phyloP scores from a whole-genome alignment of 768 basidiomycete genomes.

The Leccinum subgranulosum region DNA sequence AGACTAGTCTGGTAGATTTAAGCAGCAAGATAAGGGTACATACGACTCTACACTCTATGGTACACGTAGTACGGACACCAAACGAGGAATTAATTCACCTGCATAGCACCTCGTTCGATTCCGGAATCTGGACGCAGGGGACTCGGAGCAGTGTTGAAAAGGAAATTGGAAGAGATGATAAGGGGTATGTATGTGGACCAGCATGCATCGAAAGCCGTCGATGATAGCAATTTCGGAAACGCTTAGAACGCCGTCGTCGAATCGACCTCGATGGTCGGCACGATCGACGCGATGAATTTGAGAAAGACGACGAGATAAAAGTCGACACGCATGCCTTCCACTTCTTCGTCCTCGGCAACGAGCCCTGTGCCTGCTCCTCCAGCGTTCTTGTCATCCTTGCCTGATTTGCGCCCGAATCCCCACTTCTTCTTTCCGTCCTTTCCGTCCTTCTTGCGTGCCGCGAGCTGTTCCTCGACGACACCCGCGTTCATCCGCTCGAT shows the following conservation, averaged over 20 bases:
- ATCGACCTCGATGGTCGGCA: constrained; percentile 98
- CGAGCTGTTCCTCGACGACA: constrained; percentile 79
- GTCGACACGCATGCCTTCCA: constrained; percentile 95
- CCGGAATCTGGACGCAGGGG: constrained; percentile 2
- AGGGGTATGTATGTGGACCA: background rate
- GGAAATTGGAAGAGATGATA: background rate
- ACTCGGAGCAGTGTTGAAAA: background rate
- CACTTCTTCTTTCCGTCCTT: constrained; percentile 76
- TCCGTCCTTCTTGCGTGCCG: constrained; percentile 49
- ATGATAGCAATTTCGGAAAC: background rate
- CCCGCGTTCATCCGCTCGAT: constrained; percentile 97
- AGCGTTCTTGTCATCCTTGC: constrained; percentile 48
- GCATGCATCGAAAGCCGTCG: background rate
- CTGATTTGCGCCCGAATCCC: constrained; percentile 71
- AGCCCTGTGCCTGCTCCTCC: background rate
- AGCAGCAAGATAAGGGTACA: constrained; percentile 22
- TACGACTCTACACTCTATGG: constrained; percentile 23
- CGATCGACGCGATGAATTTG: constrained; percentile 98
- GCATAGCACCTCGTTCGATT: background rate
- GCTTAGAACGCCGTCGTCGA: constrained; percentile 73
- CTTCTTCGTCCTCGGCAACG: constrained; percentile 46
- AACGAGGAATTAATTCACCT: background rate
- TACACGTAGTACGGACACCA: constrained; percentile 8
- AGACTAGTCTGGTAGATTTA: background rate
- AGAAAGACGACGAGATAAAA: constrained; percentile 98